phyloP scores from a whole-genome alignment of 2,329 filamentous ascomycete species.

The Domatiomyces catenatus region DNA sequence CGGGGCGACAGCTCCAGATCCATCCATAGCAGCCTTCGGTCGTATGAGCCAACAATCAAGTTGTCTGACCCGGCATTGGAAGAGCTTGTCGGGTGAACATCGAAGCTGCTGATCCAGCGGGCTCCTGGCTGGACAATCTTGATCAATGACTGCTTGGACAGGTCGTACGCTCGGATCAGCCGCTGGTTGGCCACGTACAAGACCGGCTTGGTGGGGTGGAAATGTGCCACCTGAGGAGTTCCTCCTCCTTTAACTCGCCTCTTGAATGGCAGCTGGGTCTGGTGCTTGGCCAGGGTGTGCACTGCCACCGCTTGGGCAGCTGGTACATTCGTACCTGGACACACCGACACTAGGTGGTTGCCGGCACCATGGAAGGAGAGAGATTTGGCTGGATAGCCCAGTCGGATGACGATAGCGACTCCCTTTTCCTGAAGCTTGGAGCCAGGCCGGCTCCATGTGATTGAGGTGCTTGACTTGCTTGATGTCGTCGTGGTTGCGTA shows the following conservation, averaged over 20 bases:
- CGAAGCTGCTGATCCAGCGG: slow-evolving; percentile 85
- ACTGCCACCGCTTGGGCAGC: slow-evolving; percentile 60
- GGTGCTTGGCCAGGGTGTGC: slow-evolving; percentile 86
- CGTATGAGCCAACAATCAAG: slow-evolving; percentile 84
- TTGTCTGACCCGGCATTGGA: slow-evolving; percentile 90
- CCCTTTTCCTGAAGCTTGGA: slow-evolving; percentile 56
- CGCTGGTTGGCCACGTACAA: slow-evolving; percentile 95
- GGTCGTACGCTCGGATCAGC: slow-evolving; percentile 82
- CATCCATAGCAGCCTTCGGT: slow-evolving; percentile 88
- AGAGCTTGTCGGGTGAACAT: slow-evolving; percentile 69
- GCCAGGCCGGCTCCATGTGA: slow-evolving; percentile 71
- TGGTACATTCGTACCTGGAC: slow-evolving; percentile 43
- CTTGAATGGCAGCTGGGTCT: slow-evolving; percentile 88
- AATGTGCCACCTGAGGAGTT: slow-evolving; percentile 72
- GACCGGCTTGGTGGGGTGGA: slow-evolving; percentile 82
- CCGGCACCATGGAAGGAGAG: slow-evolving; percentile 88
- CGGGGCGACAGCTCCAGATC: slow-evolving; percentile 80
- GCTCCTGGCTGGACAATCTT: slow-evolving; percentile 89
- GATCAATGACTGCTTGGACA: slow-evolving; percentile 77
- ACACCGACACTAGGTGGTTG: slow-evolving; percentile 86
- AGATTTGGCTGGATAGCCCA: slow-evolving; percentile 67
- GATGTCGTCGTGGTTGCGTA: slow-evolving; percentile 55
- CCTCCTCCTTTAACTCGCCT: slow-evolving; percentile 53
- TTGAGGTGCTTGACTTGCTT: slow-evolving; percentile 40
- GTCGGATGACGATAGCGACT: slow-evolving; percentile 64